Evolutionary conservation across 1,284 basidiomycete species (phyloP), one percentile per base, ranked within the genome.

Genomic region (Ganoderma lingzhi): DNA sequence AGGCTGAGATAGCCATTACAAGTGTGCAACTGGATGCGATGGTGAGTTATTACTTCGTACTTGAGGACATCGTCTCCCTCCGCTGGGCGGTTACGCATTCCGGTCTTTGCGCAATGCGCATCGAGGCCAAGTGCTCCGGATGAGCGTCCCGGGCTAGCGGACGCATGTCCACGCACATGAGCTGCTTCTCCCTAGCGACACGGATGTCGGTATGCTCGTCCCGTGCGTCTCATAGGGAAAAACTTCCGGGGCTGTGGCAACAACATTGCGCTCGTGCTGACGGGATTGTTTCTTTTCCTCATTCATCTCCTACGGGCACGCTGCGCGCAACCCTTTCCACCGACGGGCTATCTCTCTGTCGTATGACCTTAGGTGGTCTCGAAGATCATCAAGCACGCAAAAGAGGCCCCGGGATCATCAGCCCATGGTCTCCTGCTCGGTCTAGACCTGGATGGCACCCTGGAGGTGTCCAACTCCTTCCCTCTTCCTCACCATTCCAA

Each of bases 401-500:
- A 90, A 68, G 92, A 95, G 77, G 84, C 89, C 35, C 84, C 88
- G 55, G 85, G 87, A 45, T 81, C 89, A 44, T 88, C 90, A 74
- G 92, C 93, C 23, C 89, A 95, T 77, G 96, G 96, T 69, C 86
- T 97, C 67, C 84, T 98, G 55, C 87, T 98, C 70, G 96, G 96
- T 59, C 88, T 99, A 71, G 97, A 98, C 82, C 85, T 98, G 42
- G 93, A 98, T 80, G 96, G 96, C 14, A 88, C 90, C 55, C 88
- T 99, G 72, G 96, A 98, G 83, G 89, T 99, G 61, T 95, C 95
- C 74, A 98, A 99, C 84, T 93, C 91, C 63, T 98, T 98, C 81
- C 90, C 96, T 37, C 85, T 99, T 76, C 96, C 95, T 62, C 85
- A 87, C 73, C 87, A 89, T 78, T 80, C 82, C 42, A 85, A 84